A percentile compares a stretch with the other conserved stretches of the same genome.
Conservation (phyloP, 2,329 filamentous ascomycete species). For the Alternaria incomplexa region DNA sequence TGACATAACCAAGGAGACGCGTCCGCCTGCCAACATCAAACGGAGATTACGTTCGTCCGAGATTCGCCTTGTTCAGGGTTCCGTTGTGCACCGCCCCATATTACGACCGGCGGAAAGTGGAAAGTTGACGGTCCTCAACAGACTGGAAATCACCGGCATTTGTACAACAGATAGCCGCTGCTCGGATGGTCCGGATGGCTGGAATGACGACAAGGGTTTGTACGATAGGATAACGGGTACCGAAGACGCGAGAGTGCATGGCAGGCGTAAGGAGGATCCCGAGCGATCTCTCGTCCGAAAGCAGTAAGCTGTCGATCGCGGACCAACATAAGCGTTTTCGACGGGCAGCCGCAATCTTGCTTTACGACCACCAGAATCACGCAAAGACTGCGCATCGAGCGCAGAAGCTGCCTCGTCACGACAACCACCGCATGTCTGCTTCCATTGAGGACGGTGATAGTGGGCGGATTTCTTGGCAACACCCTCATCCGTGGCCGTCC, state of each 20-base stretch:
- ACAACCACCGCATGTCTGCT: neutral
- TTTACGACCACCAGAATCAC: neutral
- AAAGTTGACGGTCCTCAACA: neutral
- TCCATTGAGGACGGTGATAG: neutral
- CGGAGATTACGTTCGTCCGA: neutral
- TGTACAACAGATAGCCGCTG: neutral
- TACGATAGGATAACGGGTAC: neutral
- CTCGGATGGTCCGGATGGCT: neutral
- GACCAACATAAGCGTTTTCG: neutral
- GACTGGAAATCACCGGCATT: neutral
- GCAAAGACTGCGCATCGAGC: neutral
- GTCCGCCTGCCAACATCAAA: neutral
- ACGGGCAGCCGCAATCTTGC: neutral
- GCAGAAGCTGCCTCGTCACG: neutral
- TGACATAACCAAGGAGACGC: neutral
- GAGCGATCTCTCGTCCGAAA: constrained; percentile 8
- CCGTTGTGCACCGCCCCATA: neutral
- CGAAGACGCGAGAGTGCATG: neutral
- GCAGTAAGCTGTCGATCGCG: constrained; percentile 5
- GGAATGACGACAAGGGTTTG: neutral
- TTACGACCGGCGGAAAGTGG: neutral
- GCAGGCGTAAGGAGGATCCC: neutral
- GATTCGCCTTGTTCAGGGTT: neutral
- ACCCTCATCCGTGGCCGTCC: neutral
- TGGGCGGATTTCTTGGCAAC: neutral